Percentiles rank a stretch among this genome's conserved stretches.
phyloP scores from a whole-genome alignment of 2,329 filamentous ascomycete species.

The Diaporthe sp. region DNA sequence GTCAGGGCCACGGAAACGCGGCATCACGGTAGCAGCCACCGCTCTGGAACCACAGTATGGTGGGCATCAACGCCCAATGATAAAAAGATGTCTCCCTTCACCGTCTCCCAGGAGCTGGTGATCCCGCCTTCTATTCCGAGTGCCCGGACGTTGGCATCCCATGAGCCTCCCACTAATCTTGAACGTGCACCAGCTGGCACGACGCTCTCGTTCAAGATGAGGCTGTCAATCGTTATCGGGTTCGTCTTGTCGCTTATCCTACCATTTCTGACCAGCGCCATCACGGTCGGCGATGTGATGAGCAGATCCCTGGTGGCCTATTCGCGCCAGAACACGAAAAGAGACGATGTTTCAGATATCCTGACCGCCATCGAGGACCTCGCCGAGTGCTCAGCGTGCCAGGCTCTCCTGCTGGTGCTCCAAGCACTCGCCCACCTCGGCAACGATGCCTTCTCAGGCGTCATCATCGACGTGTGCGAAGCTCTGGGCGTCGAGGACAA shows the following conservation, averaged over 20 bases:
- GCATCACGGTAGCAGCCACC: neutral
- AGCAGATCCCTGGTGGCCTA: conserved; percentile 33
- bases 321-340: neutral
- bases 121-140: neutral
- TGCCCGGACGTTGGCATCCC: neutral
- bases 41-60: neutral
- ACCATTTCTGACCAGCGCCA: conserved; percentile 18
- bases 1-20: neutral
- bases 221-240: conserved; percentile 18
- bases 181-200: neutral
- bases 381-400: conserved; percentile 37
- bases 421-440: conserved; percentile 36
- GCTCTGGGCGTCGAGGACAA: conserved; percentile 59
- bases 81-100: neutral
- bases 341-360: conserved; percentile 32
- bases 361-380: conserved; percentile 37
- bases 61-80: neutral
- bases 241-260: conserved; percentile 20
- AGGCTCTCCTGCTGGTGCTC: conserved; percentile 35
- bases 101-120: neutral
- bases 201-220: conserved; percentile 19
- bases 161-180: neutral
- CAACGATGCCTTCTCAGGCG: conserved; percentile 53
- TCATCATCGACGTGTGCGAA: conserved; percentile 52
- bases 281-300: conserved; percentile 34